Evolutionary conservation across 352 stramenopile genomes (phyloP).

Genomic region (Pythium sp.): DNA sequence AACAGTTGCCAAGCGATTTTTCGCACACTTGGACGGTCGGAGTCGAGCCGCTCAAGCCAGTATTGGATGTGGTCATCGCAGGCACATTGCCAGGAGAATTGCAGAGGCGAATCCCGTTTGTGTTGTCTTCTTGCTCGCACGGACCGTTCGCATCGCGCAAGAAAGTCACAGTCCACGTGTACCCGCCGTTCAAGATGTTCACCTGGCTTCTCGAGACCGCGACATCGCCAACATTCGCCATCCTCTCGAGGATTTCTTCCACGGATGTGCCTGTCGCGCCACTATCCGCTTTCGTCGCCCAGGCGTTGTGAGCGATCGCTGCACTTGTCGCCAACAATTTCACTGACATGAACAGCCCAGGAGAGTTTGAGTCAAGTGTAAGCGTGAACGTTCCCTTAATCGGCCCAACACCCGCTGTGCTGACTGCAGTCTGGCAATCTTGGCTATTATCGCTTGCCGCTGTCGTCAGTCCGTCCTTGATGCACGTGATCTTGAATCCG

Average conservation of each 20-base stretch:
- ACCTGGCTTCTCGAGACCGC: constrained; percentile 85
- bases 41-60: constrained; percentile 31
- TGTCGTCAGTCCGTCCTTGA: constrained; percentile 63
- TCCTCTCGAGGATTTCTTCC: constrained; percentile 94
- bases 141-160: constrained; percentile 75
- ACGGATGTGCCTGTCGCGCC: constrained; percentile 90
- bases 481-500: constrained; percentile 42
- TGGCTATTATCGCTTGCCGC: constrained; percentile 58
- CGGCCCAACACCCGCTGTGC: constrained; percentile 59
- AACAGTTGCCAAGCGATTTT: constrained; percentile 22
- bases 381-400: constrained; percentile 92
- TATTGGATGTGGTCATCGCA: constrained; percentile 47
- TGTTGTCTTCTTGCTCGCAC: constrained; percentile 60
- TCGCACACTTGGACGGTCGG: constrained; percentile 31
- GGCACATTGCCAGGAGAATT: constrained; percentile 93
- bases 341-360: constrained; percentile 63
- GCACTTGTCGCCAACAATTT: constrained; percentile 58
- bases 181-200: constrained; percentile 88
- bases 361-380: constrained; percentile 76
- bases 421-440: constrained; percentile 30
- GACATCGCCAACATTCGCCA: constrained; percentile 94
- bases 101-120: constrained; percentile 64
- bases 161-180: constrained; percentile 95
- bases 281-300: constrained; percentile 84
- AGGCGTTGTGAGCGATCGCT: constrained; percentile 92